phyloP scores from a whole-genome alignment of 1,284 basidiomycete genomes.

The Moniliella sp. region DNA sequence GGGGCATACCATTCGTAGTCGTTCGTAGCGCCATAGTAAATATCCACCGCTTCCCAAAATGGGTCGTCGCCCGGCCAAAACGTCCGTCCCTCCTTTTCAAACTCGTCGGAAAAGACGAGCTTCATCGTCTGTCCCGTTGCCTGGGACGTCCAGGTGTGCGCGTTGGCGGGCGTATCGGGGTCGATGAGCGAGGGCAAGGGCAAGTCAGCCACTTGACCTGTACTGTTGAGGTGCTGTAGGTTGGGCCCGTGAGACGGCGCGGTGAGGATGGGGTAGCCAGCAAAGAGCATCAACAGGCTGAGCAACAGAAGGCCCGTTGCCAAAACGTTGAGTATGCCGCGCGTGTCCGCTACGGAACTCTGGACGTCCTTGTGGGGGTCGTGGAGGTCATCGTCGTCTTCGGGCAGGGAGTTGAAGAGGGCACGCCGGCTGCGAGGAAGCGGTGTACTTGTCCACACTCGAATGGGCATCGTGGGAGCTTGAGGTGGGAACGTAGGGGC shows the following conservation, averaged over 20 bases:
- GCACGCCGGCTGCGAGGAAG: neutral
- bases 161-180: constrained; percentile 10
- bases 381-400: constrained; percentile 14
- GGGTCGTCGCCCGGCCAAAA: constrained; percentile 36
- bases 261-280: constrained; percentile 52
- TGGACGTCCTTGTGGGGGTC: constrained; percentile 5
- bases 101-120: constrained; percentile 59
- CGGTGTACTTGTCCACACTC: neutral
- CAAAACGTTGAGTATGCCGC: constrained; percentile 39
- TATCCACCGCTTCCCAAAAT: constrained; percentile 26
- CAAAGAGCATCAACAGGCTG: constrained; percentile 46
- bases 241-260: constrained; percentile 6
- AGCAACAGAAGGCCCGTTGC: constrained; percentile 36
- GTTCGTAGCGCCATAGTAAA: constrained; percentile 29
- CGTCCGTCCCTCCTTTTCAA: constrained; percentile 44
- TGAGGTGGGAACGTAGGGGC: too few species aligned
- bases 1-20: constrained; percentile 34
- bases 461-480: too few species aligned
- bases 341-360: constrained; percentile 3
- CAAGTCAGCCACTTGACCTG: constrained; percentile 12
- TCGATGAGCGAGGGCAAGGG: constrained; percentile 7
- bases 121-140: constrained; percentile 7
- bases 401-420: constrained; percentile 4
- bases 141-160: constrained; percentile 9
- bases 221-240: constrained; percentile 7